A percentile compares a stretch with the other conserved stretches of the same genome.
These are phyloP conservation scores for Stephania yunnanensis DNA, from an alignment of 164 flowering plant species.

Conservation along the genomic window DNA sequence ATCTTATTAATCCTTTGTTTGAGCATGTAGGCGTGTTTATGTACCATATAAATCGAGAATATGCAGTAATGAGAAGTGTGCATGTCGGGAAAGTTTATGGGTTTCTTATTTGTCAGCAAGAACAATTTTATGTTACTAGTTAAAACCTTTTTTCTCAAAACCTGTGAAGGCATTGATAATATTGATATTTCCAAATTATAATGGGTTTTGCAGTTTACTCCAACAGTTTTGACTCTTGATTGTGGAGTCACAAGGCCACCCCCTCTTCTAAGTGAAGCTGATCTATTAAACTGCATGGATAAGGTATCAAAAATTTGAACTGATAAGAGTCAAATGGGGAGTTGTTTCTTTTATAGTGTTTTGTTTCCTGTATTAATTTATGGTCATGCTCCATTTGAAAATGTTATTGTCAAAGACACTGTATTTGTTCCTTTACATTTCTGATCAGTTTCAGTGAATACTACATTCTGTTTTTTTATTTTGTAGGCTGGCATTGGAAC, in stretches of 20 bases:
- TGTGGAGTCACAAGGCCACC: conserved; percentile 95
- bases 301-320: conserved; percentile 45
- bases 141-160: not conserved
- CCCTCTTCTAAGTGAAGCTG: conserved; percentile 94
- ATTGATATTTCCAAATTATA: conserved; percentile 10
- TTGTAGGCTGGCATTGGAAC: conserved; percentile 93
- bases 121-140: not conserved
- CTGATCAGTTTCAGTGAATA: not conserved
- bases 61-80: too few relatives aligned
- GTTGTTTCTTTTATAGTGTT: not conserved
- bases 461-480: conserved; percentile 10
- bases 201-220: conserved; percentile 60
- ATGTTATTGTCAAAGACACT: not conserved
- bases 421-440: not conserved
- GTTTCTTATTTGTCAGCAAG: too few relatives aligned
- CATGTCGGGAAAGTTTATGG: too few relatives aligned
- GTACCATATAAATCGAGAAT: too few relatives aligned
- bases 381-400: not conserved
- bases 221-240: conserved; percentile 79
- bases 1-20: too few relatives aligned
- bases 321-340: not conserved
- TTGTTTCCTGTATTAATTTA: not conserved
- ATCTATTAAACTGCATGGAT: conserved; percentile 89
- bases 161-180: not conserved
- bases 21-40: too few relatives aligned